Percentiles rank a stretch among this genome's conserved stretches.
Conservation (phyloP, 177 flowering plant genomes). For the Vitis hybrid region DNA sequence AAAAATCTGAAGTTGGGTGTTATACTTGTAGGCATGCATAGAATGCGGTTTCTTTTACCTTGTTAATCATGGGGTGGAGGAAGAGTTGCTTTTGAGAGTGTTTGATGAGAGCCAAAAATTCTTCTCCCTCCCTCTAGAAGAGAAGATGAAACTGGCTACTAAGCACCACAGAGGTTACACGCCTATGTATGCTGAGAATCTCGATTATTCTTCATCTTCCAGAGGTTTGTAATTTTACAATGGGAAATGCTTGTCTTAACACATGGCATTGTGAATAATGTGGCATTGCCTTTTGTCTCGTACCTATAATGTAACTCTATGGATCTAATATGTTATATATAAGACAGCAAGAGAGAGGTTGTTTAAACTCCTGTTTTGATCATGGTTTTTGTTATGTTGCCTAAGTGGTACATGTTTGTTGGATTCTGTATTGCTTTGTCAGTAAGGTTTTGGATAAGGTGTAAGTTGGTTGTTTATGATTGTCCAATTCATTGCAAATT, state of each 20-base stretch:
- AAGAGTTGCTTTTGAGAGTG: constrained; percentile 46
- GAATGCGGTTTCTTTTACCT: constrained; percentile 86
- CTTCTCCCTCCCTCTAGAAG: constrained; percentile 64
- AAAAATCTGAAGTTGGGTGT: no score
- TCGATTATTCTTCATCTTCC: constrained; percentile 46
- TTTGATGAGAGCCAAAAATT: constrained; percentile 62
- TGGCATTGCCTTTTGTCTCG: no score
- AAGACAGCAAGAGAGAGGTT: no score
- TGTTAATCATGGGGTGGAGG: constrained; percentile 78
- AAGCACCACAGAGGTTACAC: constrained; percentile 69
- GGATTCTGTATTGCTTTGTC: not conserved
- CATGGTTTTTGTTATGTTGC: not conserved
- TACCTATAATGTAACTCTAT: no score
- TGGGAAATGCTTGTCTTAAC: no score
- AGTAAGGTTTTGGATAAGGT: not conserved
- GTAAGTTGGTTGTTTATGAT: not conserved
- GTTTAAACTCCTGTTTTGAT: not conserved
- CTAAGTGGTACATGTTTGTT: not conserved
- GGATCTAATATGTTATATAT: no score
- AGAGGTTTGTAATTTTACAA: constrained; percentile 37
- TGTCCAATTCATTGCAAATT: not conserved
- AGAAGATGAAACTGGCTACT: constrained; percentile 60
- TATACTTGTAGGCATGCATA: constrained; percentile 58
- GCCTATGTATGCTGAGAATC: constrained; percentile 63
- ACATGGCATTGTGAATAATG: no score